Evolutionary conservation across 257 asterid genomes (phyloP), one percentile per base, ranked within the genome.

Genomic region (Capsicum chinense): DNA sequence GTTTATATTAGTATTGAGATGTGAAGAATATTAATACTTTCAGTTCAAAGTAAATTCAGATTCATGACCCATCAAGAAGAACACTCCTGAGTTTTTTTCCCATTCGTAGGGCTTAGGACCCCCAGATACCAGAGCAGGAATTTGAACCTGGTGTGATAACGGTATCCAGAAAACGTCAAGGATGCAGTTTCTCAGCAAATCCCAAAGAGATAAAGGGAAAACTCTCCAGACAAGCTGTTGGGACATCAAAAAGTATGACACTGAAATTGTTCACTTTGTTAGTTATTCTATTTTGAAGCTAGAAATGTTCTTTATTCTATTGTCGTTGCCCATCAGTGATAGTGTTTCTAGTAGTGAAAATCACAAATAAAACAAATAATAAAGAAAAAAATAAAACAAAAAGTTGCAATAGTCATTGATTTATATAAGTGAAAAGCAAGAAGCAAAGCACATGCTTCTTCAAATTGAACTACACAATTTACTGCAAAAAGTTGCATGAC

Each of bases 121-220:
- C 33, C 33, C 33, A 93, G 69, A 68, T 80, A 81, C 92, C 95
- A 9, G 98, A 92, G 86, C 89, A 92, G 78, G 83, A 86, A 71
- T 92, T 89, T 56, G 91, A 84, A 87, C 89, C 60, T 84, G 93
- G 94, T 86, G 90, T 89, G 52, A 89, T 92, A 58, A 91, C 94
- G 33, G 67, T 94, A 64, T 88, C 97, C 13, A 85, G 88, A 78
- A 88, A 89, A 84, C 94, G 93, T 42, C 70, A 81, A 59, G 85
- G 88, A 79, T 19, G 59, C 54, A 50, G 57, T 71, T 7, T 21
- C 54, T 56, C 62, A n/a, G 90, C 56, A 57, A 88, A 87, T 52
- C 83, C 85, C 0, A 16, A 67, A 57, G 85, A 78, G 50, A 26
- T 76, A 76, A 76, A 54, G 81, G 4, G 48, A 48, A 54, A 76